Conservation (phyloP, 78 protist species). For the Anaeramoeba ignava region DNA sequence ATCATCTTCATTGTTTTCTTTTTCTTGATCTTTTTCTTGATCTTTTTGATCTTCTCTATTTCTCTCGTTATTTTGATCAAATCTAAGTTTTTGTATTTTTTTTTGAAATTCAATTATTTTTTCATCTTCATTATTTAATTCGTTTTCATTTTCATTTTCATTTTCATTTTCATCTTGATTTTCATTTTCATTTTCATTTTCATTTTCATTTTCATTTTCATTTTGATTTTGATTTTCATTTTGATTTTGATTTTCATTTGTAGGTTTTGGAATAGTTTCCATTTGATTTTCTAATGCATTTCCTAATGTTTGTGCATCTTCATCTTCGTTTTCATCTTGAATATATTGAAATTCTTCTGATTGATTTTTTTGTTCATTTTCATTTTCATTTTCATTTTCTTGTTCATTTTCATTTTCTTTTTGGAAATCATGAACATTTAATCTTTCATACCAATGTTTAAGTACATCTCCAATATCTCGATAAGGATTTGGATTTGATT, state of each 20-base stretch:
- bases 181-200: constrained; percentile 10
- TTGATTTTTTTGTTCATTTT: constrained; percentile 10
- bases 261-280: neutral
- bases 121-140: neutral
- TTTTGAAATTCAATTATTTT: neutral
- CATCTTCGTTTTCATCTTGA: constrained; percentile 10
- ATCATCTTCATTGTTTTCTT: neutral
- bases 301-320: neutral
- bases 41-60: constrained; percentile 19
- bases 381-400: constrained; percentile 9
- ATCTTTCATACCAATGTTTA: constrained; percentile 30
- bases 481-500: constrained; percentile 48
- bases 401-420: constrained; percentile 4
- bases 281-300: constrained; percentile 3
- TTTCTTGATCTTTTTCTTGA: neutral
- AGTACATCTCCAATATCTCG: constrained; percentile 44
- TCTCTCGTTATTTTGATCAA: neutral
- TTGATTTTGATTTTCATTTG: constrained; percentile 8
- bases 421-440: constrained; percentile 23
- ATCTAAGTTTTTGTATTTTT: neutral
- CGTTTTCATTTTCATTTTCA: neutral
- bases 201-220: neutral
- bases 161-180: neutral
- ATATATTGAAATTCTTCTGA: constrained; percentile 2
- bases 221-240: neutral